Evolutionary conservation across 495 filamentous ascomycete species (phyloP).

Genomic region (Hyaloscypha hepaticicola): DNA sequence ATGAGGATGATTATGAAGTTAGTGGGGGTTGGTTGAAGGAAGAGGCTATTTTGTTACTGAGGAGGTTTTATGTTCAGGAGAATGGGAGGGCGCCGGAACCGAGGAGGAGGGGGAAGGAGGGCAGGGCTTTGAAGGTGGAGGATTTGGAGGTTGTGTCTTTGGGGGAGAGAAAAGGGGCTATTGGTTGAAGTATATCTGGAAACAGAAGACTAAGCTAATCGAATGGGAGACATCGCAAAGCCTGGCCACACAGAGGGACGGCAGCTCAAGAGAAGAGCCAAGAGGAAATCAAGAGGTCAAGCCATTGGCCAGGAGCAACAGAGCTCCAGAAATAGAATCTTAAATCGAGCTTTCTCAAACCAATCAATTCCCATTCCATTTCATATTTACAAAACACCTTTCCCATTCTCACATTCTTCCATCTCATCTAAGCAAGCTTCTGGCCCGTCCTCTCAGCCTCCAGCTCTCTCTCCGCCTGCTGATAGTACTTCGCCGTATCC

Average conservation of each 20-base stretch:
- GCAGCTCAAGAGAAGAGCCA: too few species aligned
- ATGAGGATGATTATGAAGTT: conserved; percentile 74
- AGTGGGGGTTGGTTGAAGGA: conserved; percentile 81
- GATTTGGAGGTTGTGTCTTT: conserved; percentile 31
- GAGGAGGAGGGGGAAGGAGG: conserved; percentile 28
- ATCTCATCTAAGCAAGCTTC: conserved; percentile 12
- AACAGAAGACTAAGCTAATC: background rate
- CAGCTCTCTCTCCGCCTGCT: conserved; percentile 90
- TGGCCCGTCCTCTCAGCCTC: conserved; percentile 62
- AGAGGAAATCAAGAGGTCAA: background rate
- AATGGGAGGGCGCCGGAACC: conserved; percentile 53
- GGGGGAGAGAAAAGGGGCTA: conserved; percentile 2
- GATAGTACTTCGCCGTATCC: conserved; percentile 97
- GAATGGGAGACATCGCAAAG: too few species aligned
- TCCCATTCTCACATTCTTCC: background rate
- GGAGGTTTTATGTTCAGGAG: conserved; percentile 95
- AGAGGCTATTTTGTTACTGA: conserved; percentile 85
- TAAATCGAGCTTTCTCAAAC: conserved; percentile 2
- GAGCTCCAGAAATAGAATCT: background rate
- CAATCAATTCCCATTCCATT: conserved; percentile 14
- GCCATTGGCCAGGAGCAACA: background rate
- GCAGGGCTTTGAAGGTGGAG: conserved; percentile 30
- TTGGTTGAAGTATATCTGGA: background rate
- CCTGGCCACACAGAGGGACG: too few species aligned
- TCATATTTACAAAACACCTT: conserved; percentile 25